phyloP scores from a whole-genome alignment of 768 basidiomycete species.

The Naganishia antarctica region DNA sequence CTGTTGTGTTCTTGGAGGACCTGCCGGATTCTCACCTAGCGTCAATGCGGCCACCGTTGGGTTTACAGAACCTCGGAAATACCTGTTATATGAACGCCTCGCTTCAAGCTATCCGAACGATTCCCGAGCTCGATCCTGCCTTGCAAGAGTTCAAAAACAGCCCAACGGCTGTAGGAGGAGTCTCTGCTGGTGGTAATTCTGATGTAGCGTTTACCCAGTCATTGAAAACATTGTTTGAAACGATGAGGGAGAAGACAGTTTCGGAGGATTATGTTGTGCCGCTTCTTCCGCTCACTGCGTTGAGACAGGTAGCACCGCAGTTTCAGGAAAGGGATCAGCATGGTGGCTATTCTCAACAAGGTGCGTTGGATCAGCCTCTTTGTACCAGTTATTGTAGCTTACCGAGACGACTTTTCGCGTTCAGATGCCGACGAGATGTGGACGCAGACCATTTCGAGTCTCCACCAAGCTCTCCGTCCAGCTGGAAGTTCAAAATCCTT shows the following conservation, averaged over 20 bases:
- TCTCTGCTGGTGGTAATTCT: background rate
- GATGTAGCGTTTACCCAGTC: slow-evolving; percentile 46
- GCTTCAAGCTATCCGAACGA: slow-evolving; percentile 83
- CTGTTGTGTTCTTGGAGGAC: slow-evolving; percentile 70
- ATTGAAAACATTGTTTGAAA: slow-evolving; percentile 65
- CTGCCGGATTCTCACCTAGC: slow-evolving; percentile 79
- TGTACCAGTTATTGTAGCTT: too few relatives aligned
- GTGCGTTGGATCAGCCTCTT: too few relatives aligned
- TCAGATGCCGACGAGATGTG: slow-evolving; percentile 48
- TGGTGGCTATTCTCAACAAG: slow-evolving; percentile 76
- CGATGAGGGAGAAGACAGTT: slow-evolving; percentile 68
- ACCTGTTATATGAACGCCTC: slow-evolving; percentile 98
- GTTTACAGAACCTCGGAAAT: slow-evolving; percentile 63
- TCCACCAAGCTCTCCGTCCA: slow-evolving; percentile 27
- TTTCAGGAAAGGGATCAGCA: slow-evolving; percentile 66
- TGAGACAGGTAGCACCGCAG: slow-evolving; percentile 79
- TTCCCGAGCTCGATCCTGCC: slow-evolving; percentile 79
- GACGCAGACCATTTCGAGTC: slow-evolving; percentile 41
- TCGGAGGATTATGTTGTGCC: slow-evolving; percentile 56
- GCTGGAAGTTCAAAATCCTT: slow-evolving; percentile 21
- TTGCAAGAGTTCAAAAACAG: slow-evolving; percentile 54
- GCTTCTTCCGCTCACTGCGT: slow-evolving; percentile 58
- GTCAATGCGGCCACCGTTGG: slow-evolving; percentile 47
- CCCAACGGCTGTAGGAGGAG: background rate
- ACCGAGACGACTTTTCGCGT: background rate